Evolutionary conservation across 2,329 filamentous ascomycete genomes (phyloP).

Genomic region (Sporothrix luriei): DNA sequence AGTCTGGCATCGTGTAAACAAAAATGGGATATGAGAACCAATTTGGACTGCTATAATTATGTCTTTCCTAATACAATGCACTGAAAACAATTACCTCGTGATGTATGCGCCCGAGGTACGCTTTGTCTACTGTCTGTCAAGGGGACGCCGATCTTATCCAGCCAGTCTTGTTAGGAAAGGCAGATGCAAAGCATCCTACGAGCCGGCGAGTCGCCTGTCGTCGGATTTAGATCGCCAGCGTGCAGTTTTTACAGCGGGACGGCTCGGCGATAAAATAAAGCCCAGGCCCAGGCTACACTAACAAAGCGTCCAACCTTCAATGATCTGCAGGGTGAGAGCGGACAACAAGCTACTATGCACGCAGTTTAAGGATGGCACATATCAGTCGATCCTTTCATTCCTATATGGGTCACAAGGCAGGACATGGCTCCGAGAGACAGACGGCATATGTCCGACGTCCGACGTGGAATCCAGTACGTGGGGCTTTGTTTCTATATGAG

Average conservation of each 20-base stretch:
- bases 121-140: not conserved
- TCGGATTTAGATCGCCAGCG: conserved; percentile 4
- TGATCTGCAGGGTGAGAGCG: not conserved
- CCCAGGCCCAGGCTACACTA: not conserved
- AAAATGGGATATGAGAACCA: not conserved
- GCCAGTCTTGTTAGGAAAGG: not conserved
- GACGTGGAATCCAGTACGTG: not conserved
- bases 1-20: not conserved
- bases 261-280: conserved; percentile 21
- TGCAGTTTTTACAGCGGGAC: not conserved
- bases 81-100: not conserved
- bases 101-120: not conserved
- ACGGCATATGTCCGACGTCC: not conserved
- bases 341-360: not conserved
- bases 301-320: not conserved
- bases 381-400: not conserved
- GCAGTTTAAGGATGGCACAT: too few species aligned
- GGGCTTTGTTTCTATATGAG: not conserved
- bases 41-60: not conserved
- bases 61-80: not conserved
- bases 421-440: conserved; percentile 1
- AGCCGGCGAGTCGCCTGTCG: not conserved
- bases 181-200: not conserved
- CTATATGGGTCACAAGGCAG: not conserved
- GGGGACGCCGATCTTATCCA: not conserved